phyloP scores from a whole-genome alignment of 1,139 yeast species.

The Pichia sp. region DNA sequence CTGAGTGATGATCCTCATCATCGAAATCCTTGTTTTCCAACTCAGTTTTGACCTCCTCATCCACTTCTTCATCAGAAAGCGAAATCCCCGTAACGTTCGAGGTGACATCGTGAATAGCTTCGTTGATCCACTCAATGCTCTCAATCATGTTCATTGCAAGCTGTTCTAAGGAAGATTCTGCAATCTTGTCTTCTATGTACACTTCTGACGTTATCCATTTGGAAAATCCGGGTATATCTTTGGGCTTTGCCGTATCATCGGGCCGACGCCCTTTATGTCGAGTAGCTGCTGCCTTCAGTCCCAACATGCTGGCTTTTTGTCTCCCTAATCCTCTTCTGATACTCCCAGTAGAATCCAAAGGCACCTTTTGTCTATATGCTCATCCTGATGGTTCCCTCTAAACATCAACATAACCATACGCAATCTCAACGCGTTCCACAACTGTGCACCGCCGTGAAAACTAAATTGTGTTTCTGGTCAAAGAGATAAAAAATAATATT shows the following conservation, averaged over 20 bases:
- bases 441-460: constrained; percentile 6
- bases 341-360: not conserved
- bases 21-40: not conserved
- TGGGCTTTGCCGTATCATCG: constrained; percentile 4
- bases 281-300: constrained; percentile 23
- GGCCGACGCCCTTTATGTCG: not conserved
- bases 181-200: constrained; percentile 27
- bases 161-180: constrained; percentile 25
- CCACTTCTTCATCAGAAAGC: not conserved
- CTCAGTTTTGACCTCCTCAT: not conserved
- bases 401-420: not conserved
- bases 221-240: constrained; percentile 37
- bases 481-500: not conserved
- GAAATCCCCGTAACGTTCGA: not conserved
- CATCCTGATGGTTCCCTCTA: not conserved
- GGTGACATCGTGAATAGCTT: constrained; percentile 24
- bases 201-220: constrained; percentile 44
- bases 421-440: not conserved
- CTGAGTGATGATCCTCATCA: not conserved
- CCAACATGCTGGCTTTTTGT: constrained; percentile 24
- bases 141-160: constrained; percentile 24
- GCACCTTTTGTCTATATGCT: not conserved
- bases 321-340: not conserved
- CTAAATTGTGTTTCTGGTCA: not conserved
- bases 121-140: constrained; percentile 30